Conservation (phyloP, 805 yeast genomes). For the Torulaspora delbrueckii region DNA sequence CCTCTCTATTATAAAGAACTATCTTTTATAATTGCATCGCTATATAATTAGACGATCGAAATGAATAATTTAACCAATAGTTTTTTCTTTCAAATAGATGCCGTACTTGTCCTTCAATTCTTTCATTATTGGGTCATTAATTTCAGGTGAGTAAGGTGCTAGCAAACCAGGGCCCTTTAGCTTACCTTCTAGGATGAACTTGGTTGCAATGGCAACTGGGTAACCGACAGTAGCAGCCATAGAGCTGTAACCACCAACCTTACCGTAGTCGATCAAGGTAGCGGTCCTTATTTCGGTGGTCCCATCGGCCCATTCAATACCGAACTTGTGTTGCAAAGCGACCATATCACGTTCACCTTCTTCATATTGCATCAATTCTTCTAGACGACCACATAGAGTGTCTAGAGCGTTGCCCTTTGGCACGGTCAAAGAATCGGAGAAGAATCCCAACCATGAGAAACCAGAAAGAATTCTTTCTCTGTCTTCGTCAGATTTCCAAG, state of each 20-base stretch:
- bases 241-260: slow-evolving; percentile 83
- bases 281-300: slow-evolving; percentile 87
- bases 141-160: slow-evolving; percentile 90
- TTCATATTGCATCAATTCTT: slow-evolving; percentile 92
- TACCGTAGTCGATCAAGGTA: slow-evolving; percentile 90
- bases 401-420: slow-evolving; percentile 95
- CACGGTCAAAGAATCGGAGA: slow-evolving; percentile 66
- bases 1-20: not conserved
- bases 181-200: slow-evolving; percentile 79
- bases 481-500: slow-evolving; percentile 75
- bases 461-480: slow-evolving; percentile 85
- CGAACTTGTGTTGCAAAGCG: slow-evolving; percentile 94
- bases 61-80: slow-evolving; percentile 39
- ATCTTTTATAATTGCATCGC: not conserved
- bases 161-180: slow-evolving; percentile 74
- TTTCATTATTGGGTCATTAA: slow-evolving; percentile 87
- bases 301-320: slow-evolving; percentile 95
- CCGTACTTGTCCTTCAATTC: slow-evolving; percentile 85
- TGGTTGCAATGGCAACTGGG: slow-evolving; percentile 94
- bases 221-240: slow-evolving; percentile 99
- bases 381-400: slow-evolving; percentile 93
- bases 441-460: slow-evolving; percentile 88
- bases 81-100: slow-evolving; percentile 84
- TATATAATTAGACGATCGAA: not conserved
- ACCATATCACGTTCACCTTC: slow-evolving; percentile 95